Conservation (phyloP, 805 yeast species). For the Saturnispora zaruensis region DNA sequence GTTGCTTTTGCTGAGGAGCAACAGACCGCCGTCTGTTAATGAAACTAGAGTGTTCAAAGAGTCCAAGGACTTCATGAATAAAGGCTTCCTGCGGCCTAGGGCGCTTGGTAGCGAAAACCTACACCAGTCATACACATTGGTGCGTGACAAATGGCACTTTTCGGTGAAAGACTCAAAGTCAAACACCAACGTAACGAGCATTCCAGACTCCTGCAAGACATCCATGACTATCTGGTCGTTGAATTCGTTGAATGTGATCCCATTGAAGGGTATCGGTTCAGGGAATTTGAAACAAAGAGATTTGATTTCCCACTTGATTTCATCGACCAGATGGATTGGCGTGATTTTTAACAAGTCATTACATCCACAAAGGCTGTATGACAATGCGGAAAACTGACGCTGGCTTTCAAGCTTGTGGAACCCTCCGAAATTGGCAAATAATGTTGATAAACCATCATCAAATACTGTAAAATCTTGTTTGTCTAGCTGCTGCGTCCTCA, state of each 20-base stretch:
- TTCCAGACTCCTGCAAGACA: conserved; percentile 42
- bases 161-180: conserved; percentile 35
- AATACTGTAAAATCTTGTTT: neutral
- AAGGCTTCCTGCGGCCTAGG: conserved; percentile 50
- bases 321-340: conserved; percentile 34
- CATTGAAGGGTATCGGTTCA: conserved; percentile 27
- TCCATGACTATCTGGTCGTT: conserved; percentile 38
- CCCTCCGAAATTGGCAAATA: conserved; percentile 14
- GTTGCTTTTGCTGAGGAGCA: conserved; percentile 38
- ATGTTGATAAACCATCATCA: neutral
- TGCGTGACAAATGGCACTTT: conserved; percentile 10
- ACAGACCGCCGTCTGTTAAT: conserved; percentile 69
- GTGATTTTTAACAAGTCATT: conserved; percentile 26
- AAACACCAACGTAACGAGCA: conserved; percentile 43
- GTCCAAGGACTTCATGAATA: conserved; percentile 40
- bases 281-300: conserved; percentile 34
- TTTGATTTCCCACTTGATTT: conserved; percentile 30
- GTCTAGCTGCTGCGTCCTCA: neutral
- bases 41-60: conserved; percentile 43
- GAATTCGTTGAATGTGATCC: conserved; percentile 29
- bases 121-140: conserved; percentile 49
- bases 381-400: conserved; percentile 16
- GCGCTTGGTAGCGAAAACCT: conserved; percentile 59
- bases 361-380: conserved; percentile 12
- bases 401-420: conserved; percentile 13